Conservation (phyloP, 169 alveolate species). For the Cryptosporidium muris region DNA sequence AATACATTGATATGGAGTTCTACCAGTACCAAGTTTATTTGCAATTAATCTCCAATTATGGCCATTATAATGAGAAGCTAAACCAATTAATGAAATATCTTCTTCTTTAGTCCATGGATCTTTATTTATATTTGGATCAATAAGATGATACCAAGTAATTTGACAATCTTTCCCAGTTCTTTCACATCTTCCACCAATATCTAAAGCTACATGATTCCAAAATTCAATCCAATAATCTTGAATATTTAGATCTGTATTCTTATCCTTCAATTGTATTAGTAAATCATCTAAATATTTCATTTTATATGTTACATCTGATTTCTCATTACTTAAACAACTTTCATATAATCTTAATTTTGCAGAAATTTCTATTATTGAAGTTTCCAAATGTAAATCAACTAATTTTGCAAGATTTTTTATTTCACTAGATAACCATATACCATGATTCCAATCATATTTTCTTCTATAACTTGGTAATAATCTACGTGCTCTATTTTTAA, state of each 20-base stretch:
- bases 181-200: constrained; percentile 63
- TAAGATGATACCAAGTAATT: constrained; percentile 63
- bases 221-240: constrained; percentile 62
- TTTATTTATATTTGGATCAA: constrained; percentile 61
- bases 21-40: constrained; percentile 40
- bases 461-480: constrained; percentile 57
- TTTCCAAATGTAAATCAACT: constrained; percentile 32
- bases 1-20: constrained; percentile 68
- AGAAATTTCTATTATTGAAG: constrained; percentile 31
- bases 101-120: constrained; percentile 44
- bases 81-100: constrained; percentile 32
- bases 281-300: constrained; percentile 19
- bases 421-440: constrained; percentile 56
- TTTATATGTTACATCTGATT: constrained; percentile 23
- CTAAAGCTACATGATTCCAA: constrained; percentile 59
- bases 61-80: constrained; percentile 52
- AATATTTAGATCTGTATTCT: constrained; percentile 1
- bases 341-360: constrained; percentile 18
- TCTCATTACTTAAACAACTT: background rate
- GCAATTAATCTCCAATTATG: constrained; percentile 48
- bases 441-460: constrained; percentile 59
- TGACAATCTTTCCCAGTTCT: constrained; percentile 69
- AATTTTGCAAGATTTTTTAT: constrained; percentile 19
- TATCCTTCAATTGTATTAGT: background rate
- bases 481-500: constrained; percentile 21